Evolutionary conservation across 192 early-diverging fungal genomes (phyloP).

Genomic region (Gaertneriomyces semiglobifer): DNA sequence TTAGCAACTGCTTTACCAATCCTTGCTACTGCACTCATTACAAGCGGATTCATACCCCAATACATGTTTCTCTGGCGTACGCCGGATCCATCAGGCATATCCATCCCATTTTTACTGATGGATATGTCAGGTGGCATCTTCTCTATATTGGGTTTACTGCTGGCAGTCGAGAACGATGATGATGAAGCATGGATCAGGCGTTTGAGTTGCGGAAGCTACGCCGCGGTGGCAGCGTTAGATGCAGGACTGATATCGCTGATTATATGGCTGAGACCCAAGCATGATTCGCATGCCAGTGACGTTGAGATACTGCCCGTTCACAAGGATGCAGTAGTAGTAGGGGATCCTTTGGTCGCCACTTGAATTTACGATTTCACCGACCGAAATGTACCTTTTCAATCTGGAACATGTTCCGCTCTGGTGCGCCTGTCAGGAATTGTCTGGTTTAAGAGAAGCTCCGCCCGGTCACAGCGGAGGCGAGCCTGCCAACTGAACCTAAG

Average conservation of each 20-base stretch:
- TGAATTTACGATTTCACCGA: too few species aligned
- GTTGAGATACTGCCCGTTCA: too few species aligned
- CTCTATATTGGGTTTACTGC: slow-evolving; percentile 15
- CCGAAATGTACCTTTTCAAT: too few species aligned
- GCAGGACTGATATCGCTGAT: slow-evolving; percentile 12
- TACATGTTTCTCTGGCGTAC: not conserved
- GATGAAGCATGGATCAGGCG: too few species aligned
- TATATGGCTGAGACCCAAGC: not conserved
- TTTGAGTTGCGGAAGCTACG: slow-evolving; percentile 9
- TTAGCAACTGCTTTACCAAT: slow-evolving; percentile 13
- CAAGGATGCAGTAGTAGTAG: too few species aligned
- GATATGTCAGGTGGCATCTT: slow-evolving; percentile 26
- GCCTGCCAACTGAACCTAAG: too few species aligned
- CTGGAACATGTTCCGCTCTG: too few species aligned
- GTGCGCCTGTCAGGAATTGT: too few species aligned
- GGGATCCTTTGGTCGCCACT: too few species aligned
- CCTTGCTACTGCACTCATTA: slow-evolving; percentile 27
- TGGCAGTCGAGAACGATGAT: slow-evolving; percentile 2
- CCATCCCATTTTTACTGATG: slow-evolving; percentile 21
- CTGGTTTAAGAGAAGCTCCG: too few species aligned
- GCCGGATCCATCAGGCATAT: slow-evolving; percentile 12
- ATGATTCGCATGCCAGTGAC: too few species aligned
- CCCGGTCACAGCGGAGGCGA: too few species aligned
- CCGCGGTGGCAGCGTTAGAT: slow-evolving; percentile 10
- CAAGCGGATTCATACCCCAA: slow-evolving; percentile 27